Conservation (phyloP, 345 rosid genomes). For the Syzygium aromaticum region DNA sequence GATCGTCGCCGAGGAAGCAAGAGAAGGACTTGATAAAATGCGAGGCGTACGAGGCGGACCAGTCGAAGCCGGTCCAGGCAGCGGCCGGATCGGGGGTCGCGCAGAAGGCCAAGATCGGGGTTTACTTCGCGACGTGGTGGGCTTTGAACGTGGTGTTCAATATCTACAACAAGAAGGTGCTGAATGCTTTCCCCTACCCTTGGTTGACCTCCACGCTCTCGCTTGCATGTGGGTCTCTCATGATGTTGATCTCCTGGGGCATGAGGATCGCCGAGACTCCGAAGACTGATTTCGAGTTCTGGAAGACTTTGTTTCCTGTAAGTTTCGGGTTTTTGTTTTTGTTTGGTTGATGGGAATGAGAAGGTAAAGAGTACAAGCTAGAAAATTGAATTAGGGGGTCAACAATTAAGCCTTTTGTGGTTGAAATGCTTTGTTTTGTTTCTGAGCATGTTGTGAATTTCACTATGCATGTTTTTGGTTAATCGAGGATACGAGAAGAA, state of each 20-base stretch:
- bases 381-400: neutral
- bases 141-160: conserved; percentile 92
- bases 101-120: conserved; percentile 61
- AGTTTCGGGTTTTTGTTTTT: conserved; percentile 28
- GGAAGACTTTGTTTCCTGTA: conserved; percentile 95
- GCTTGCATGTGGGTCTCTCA: conserved; percentile 87
- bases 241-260: conserved; percentile 97
- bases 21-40: conserved; percentile 36
- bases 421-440: neutral
- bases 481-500: neutral
- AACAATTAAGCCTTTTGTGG: neutral
- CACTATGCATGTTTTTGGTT: neutral
- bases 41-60: conserved; percentile 80
- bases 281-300: conserved; percentile 79
- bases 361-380: neutral
- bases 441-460: neutral
- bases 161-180: conserved; percentile 92
- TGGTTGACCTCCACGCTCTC: conserved; percentile 97
- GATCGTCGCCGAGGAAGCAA: conserved; percentile 3
- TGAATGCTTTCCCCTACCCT: conserved; percentile 94
- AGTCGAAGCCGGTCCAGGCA: conserved; percentile 46
- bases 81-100: conserved; percentile 42
- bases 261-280: conserved; percentile 85
- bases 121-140: conserved; percentile 98
- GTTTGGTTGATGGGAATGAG: conserved; percentile 12